Evolutionary conservation across 495 filamentous ascomycete genomes (phyloP).

Genomic region (Bacidia rubella): DNA sequence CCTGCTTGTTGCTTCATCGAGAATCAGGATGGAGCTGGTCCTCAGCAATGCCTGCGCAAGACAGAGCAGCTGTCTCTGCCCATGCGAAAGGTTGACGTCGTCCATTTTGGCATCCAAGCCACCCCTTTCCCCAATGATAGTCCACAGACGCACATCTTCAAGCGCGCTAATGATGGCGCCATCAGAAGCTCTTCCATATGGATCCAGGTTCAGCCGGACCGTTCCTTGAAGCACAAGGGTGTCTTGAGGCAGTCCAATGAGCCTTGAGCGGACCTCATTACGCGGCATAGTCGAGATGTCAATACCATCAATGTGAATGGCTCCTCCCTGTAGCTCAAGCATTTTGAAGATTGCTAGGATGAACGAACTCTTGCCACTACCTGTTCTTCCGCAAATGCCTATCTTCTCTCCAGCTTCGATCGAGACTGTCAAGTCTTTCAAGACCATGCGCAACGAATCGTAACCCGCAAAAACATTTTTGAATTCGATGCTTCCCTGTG

Average conservation of each 20-base stretch:
- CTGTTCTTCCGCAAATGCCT: conserved; percentile 27
- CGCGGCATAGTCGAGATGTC: conserved; percentile 34
- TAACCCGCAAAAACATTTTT: conserved; percentile 29
- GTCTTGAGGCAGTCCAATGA: conserved; percentile 44
- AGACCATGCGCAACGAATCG: conserved; percentile 23
- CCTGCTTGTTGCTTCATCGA: conserved; percentile 42
- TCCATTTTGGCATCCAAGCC: conserved; percentile 38
- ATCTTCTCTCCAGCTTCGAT: conserved; percentile 45
- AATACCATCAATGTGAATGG: conserved; percentile 35
- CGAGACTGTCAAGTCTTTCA: conserved; percentile 36
- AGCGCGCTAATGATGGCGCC: conserved; percentile 33
- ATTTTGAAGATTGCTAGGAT: conserved; percentile 41
- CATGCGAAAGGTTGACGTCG: conserved; percentile 39
- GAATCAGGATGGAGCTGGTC: conserved; percentile 31
- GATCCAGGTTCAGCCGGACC: conserved; percentile 35
- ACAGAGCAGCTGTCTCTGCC: conserved; percentile 51
- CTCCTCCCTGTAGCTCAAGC: conserved; percentile 30
- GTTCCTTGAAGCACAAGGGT: conserved; percentile 39
- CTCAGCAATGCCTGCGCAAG: conserved; percentile 48
- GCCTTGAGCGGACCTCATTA: conserved; percentile 32
- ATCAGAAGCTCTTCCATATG: conserved; percentile 20
- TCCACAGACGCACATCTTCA: conserved; percentile 34
- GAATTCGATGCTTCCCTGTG: conserved; percentile 39
- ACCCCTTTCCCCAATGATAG: conserved; percentile 35
- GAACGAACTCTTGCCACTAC: conserved; percentile 36